Conservation (phyloP, 306 rosid genomes). For the Acacia crassicarpa region DNA sequence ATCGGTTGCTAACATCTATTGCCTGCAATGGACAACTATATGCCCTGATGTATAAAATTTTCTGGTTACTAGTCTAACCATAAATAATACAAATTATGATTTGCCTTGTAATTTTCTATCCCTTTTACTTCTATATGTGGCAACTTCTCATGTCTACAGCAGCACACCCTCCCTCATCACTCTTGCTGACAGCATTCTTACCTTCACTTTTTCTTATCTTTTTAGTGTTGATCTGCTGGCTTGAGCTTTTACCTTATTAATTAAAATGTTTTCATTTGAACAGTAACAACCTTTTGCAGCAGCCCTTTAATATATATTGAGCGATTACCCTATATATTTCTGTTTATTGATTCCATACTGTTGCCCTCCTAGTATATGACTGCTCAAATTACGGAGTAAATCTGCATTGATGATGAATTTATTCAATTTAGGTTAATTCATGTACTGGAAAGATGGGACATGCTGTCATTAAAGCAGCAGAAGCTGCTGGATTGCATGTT, state of each 20-base stretch:
- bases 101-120: neutral
- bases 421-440: constrained; percentile 65
- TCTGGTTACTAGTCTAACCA: neutral
- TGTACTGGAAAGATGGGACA: constrained; percentile 92
- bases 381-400: constrained; percentile 9
- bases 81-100: neutral
- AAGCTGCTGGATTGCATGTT: constrained; percentile 77
- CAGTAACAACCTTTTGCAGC: neutral
- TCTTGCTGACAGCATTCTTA: neutral
- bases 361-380: neutral
- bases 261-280: neutral
- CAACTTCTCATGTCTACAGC: neutral
- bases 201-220: neutral
- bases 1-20: neutral
- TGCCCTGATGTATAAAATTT: neutral
- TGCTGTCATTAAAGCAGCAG: constrained; percentile 79
- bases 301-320: neutral
- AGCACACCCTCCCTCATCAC: neutral
- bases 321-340: neutral
- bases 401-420: constrained; percentile 1
- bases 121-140: neutral
- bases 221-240: neutral
- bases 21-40: neutral
- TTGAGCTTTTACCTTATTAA: neutral
- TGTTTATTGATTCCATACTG: neutral